phyloP scores from a whole-genome alignment of 75 land plant species.

The Selaginella tamariscina region DNA sequence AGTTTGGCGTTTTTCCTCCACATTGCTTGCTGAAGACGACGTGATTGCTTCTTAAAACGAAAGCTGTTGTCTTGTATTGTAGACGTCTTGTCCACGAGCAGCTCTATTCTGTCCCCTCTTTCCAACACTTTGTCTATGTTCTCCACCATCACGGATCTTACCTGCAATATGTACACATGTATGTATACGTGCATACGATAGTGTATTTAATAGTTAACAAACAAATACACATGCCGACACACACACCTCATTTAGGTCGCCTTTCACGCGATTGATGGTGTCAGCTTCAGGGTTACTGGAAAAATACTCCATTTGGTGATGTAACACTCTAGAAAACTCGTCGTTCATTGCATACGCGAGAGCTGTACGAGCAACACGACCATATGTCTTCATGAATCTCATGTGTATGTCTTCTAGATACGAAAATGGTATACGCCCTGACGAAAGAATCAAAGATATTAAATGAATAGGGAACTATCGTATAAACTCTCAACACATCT shows the following conservation, averaged over 20 bases:
- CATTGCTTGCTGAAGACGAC: slow-evolving; percentile 7
- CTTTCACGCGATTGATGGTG: slow-evolving; percentile 73
- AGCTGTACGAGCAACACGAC: slow-evolving; percentile 56
- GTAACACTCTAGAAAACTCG: slow-evolving; percentile 91
- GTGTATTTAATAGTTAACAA: not conserved
- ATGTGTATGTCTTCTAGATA: slow-evolving; percentile 90
- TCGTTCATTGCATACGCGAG: slow-evolving; percentile 97
- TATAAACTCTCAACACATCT: no score
- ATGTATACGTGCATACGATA: not conserved
- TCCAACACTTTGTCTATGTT: slow-evolving; percentile 9
- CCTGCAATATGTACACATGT: no score
- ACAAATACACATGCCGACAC: not conserved
- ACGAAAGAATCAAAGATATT: not conserved
- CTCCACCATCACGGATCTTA: slow-evolving; percentile 1
- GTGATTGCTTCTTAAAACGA: slow-evolving; percentile 11
- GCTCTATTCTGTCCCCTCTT: slow-evolving; percentile 5
- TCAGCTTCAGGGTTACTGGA: slow-evolving; percentile 88
- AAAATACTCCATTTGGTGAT: slow-evolving; percentile 96
- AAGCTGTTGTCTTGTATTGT: slow-evolving; percentile 7
- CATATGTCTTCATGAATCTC: slow-evolving; percentile 93
- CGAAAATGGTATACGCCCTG: slow-evolving; percentile 80
- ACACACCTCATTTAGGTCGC: slow-evolving; percentile 82
- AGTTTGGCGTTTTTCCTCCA: slow-evolving; percentile 11
- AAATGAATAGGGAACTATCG: no score
- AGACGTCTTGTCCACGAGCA: slow-evolving; percentile 12